A percentile compares a stretch with the other conserved stretches of the same genome.
These are phyloP conservation scores for Aspergillus ruber DNA, from an alignment of 2,329 filamentous ascomycete genomes.

Conservation along the genomic window DNA sequence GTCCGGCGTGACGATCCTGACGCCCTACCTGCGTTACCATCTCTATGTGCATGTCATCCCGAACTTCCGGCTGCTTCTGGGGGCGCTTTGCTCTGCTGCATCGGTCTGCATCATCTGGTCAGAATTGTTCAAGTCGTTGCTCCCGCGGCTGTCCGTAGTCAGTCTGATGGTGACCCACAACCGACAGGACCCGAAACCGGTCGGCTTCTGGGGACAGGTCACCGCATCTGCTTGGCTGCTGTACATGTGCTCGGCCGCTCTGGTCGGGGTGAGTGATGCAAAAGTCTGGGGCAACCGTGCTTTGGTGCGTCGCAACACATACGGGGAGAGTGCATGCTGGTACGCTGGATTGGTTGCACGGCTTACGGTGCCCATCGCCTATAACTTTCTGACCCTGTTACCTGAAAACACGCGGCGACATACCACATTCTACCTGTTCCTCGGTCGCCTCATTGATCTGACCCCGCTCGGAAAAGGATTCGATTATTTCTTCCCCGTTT, in stretches of 20 bases:
- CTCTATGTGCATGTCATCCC: constrained; percentile 70
- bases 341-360: constrained; percentile 89
- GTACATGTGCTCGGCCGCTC: constrained; percentile 90
- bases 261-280: constrained; percentile 82
- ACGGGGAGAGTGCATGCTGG: constrained; percentile 90
- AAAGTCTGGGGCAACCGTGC: constrained; percentile 97
- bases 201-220: constrained; percentile 80
- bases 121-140: constrained; percentile 78
- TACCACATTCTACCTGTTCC: constrained; percentile 81
- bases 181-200: constrained; percentile 61
- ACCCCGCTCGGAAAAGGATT: constrained; percentile 79
- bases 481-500: constrained; percentile 78
- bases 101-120: constrained; percentile 88
- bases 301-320: constrained; percentile 82
- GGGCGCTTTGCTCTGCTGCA: constrained; percentile 63
- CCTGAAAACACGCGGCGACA: constrained; percentile 63
- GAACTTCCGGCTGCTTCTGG: constrained; percentile 56
- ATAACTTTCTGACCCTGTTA: constrained; percentile 93
- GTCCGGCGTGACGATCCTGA: constrained; percentile 57
- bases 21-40: constrained; percentile 74
- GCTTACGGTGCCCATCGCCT: constrained; percentile 83
- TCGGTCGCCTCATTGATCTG: constrained; percentile 75
- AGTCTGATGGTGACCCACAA: constrained; percentile 60
- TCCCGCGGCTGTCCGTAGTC: constrained; percentile 67
- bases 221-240: constrained; percentile 82